phyloP scores from a whole-genome alignment of 495 filamentous ascomycete species.

The Penicillium argentinense region DNA sequence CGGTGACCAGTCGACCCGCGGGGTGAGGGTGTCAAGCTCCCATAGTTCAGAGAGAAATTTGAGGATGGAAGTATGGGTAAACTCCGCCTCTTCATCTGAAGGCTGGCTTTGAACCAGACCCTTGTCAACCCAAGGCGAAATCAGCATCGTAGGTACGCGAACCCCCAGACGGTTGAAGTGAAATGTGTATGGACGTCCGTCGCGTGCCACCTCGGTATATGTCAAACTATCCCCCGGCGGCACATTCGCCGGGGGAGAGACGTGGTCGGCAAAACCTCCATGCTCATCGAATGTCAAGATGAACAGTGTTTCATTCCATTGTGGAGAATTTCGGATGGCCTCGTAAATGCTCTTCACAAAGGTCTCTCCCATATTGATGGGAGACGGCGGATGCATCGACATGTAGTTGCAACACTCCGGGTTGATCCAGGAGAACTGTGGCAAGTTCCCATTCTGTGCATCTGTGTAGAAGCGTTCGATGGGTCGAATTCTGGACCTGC shows the following conservation, averaged over 20 bases:
- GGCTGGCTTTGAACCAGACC: constrained; percentile 42
- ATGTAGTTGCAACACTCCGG: constrained; percentile 52
- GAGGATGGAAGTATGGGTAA: constrained; percentile 47
- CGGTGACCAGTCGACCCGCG: constrained; percentile 44
- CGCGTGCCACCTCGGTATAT: constrained; percentile 40
- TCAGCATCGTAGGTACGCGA: constrained; percentile 50
- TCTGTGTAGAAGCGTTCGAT: constrained; percentile 40
- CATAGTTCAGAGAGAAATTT: constrained; percentile 44
- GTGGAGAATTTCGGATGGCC: constrained; percentile 44
- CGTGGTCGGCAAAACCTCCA: constrained; percentile 52
- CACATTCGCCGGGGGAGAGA: constrained; percentile 44
- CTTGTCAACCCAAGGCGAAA: constrained; percentile 50
- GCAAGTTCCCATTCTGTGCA: constrained; percentile 39
- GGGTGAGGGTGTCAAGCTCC: constrained; percentile 42
- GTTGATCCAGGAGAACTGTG: constrained; percentile 52
- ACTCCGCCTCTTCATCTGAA: constrained; percentile 30
- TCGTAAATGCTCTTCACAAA: constrained; percentile 54
- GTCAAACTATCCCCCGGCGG: constrained; percentile 41
- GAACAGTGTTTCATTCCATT: constrained; percentile 52
- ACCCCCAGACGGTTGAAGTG: constrained; percentile 51
- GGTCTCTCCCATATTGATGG: constrained; percentile 47
- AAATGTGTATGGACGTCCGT: constrained; percentile 46
- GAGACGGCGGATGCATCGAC: constrained; percentile 50
- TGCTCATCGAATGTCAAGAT: constrained; percentile 53
- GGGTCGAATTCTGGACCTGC: constrained; percentile 30